These are phyloP conservation scores for Penicillium sp. DNA, from an alignment of 2,329 filamentous ascomycete species.

Conservation along the genomic window DNA sequence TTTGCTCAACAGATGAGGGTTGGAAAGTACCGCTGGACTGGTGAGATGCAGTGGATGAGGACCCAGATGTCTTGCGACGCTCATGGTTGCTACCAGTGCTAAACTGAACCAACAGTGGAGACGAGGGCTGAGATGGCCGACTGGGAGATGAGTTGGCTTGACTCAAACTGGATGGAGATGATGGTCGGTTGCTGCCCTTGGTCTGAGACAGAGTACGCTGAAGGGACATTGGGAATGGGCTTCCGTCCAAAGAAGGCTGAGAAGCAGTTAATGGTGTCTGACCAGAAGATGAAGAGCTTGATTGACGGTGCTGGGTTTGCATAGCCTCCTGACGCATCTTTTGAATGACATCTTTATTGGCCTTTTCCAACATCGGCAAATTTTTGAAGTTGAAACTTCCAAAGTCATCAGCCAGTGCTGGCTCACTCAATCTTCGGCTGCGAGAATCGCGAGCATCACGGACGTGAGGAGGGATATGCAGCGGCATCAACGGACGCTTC, in stretches of 20 bases:
- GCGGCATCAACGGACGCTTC: constrained; percentile 88
- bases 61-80: constrained; percentile 88
- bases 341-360: constrained; percentile 98
- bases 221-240: constrained; percentile 76
- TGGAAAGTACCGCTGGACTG: constrained; percentile 71
- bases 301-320: constrained; percentile 62
- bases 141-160: constrained; percentile 85
- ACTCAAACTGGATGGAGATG: constrained; percentile 79
- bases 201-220: constrained; percentile 82
- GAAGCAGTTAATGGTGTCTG: constrained; percentile 24
- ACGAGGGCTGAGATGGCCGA: constrained; percentile 79
- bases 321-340: constrained; percentile 91
- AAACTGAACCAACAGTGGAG: constrained; percentile 94
- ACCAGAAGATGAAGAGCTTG: constrained; percentile 27
- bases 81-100: constrained; percentile 81
- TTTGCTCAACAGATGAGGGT: constrained; percentile 70
- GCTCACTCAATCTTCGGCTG: constrained; percentile 85
- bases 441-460: constrained; percentile 88
- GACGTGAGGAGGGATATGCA: constrained; percentile 95
- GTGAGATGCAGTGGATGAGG: constrained; percentile 79
- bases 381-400: constrained; percentile 98
- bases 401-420: constrained; percentile 86
- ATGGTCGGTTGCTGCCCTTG: constrained; percentile 74
- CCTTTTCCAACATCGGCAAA: constrained; percentile 90
- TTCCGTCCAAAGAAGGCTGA: constrained; percentile 72